Conservation (phyloP, 352 stramenopile genomes). For the Bremia lactucae region DNA sequence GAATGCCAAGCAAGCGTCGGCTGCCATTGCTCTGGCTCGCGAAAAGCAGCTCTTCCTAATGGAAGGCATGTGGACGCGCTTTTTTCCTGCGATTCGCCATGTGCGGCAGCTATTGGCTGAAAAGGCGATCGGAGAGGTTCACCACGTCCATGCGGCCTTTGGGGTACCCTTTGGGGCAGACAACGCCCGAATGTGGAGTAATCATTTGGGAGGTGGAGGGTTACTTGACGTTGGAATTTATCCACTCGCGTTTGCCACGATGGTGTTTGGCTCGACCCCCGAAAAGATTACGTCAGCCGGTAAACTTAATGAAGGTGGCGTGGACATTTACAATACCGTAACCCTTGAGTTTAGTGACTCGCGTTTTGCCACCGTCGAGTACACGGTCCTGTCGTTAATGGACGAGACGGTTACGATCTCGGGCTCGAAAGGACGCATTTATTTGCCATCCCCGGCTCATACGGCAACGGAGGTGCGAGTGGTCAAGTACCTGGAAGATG, state of each 20-base stretch:
- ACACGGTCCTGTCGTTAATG: constrained; percentile 54
- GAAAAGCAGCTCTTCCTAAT: constrained; percentile 73
- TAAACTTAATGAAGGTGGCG: constrained; percentile 17
- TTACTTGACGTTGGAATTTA: constrained; percentile 76
- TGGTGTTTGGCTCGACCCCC: constrained; percentile 42
- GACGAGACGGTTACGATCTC: constrained; percentile 65
- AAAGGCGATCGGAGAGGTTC: constrained; percentile 54
- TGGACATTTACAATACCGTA: constrained; percentile 54
- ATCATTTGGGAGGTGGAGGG: constrained; percentile 58
- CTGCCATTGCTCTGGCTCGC: constrained; percentile 46
- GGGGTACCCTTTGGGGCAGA: constrained; percentile 39
- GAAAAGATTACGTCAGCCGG: constrained; percentile 28
- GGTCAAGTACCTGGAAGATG: constrained; percentile 22
- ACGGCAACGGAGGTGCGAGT: constrained; percentile 39
- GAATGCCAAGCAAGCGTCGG: constrained; percentile 63
- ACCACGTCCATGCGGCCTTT: constrained; percentile 61
- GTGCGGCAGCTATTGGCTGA: constrained; percentile 46
- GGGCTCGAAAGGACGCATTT: constrained; percentile 57
- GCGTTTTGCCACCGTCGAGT: constrained; percentile 52
- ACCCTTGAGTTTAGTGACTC: constrained; percentile 46
- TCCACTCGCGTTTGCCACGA: constrained; percentile 51
- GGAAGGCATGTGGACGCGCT: constrained; percentile 82
- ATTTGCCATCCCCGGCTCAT: constrained; percentile 51
- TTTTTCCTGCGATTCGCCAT: constrained; percentile 63
- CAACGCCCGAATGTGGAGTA: constrained; percentile 51